Conservation (phyloP, 192 early-diverging fungal genomes). For the Entomortierella beljakovae region DNA sequence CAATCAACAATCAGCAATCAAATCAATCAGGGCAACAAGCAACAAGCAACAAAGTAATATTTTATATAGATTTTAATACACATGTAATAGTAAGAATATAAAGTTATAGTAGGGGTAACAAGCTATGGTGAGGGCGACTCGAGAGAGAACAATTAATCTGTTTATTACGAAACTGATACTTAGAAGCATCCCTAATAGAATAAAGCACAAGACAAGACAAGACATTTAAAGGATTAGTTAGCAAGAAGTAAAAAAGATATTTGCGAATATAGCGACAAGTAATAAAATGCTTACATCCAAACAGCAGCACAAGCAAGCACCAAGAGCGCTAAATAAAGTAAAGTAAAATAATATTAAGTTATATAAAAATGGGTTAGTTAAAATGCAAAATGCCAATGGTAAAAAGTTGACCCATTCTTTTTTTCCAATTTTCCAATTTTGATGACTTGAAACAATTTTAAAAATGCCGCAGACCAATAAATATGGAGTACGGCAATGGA, state of each 20-base stretch:
- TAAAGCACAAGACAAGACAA: not conserved
- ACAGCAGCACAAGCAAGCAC: conserved; percentile 52
- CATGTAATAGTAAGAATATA: too few species aligned
- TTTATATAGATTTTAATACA: too few species aligned
- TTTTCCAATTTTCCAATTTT: not conserved
- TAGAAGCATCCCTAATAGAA: conserved; percentile 10
- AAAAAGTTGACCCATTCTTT: too few species aligned
- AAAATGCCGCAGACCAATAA: not conserved
- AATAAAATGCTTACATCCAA: conserved; percentile 15
- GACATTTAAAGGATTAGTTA: not conserved
- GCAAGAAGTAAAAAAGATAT: not conserved
- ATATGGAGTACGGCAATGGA: not conserved
- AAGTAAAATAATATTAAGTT: not conserved
- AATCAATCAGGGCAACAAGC: too few species aligned
- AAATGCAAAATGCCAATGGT: not conserved
- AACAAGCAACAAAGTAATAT: too few species aligned
- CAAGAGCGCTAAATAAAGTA: conserved; percentile 27
- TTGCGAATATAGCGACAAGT: too few species aligned
- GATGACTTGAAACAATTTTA: not conserved
- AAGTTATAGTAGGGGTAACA: not conserved
- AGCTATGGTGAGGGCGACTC: not conserved
- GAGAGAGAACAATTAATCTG: not conserved
- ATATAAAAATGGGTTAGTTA: not conserved
- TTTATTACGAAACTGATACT: not conserved
- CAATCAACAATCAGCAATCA: too few species aligned